phyloP scores from a whole-genome alignment of 805 yeast genomes.

The Monosporozyma aquatica region DNA sequence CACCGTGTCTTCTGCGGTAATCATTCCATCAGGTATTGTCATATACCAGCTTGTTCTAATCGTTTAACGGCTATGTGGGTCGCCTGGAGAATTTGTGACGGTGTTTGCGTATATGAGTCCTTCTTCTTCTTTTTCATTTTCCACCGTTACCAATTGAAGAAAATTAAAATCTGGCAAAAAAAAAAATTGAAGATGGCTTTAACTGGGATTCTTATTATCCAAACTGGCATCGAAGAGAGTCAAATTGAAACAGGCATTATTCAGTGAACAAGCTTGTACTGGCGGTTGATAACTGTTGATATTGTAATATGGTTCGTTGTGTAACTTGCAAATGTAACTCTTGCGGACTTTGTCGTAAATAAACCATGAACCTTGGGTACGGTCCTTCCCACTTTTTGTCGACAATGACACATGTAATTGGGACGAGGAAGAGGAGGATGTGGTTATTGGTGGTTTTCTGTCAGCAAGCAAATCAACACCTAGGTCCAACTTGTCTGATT shows the following conservation, averaged over 20 bases:
- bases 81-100: too few species aligned
- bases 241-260: conserved; percentile 25
- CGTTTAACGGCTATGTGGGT: too few species aligned
- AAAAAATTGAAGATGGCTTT: background rate
- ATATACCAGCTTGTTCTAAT: too few species aligned
- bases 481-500: background rate
- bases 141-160: too few species aligned
- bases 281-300: conserved; percentile 23
- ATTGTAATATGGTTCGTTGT: conserved; percentile 21
- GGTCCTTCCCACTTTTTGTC: background rate
- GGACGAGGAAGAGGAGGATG: too few species aligned
- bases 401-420: too few species aligned
- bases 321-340: conserved; percentile 12
- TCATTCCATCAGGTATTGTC: conserved; percentile 8
- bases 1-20: conserved; percentile 12
- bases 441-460: background rate
- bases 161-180: too few species aligned
- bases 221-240: conserved; percentile 24
- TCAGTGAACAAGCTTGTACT: conserved; percentile 12
- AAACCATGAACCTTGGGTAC: conserved; percentile 12
- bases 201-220: conserved; percentile 26
- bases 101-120: too few species aligned
- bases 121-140: background rate
- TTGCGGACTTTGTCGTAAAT: conserved; percentile 18
- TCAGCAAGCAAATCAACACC: background rate